phyloP scores from a whole-genome alignment of 345 rosid genomes.

The Eucalyptus cloeziana region DNA sequence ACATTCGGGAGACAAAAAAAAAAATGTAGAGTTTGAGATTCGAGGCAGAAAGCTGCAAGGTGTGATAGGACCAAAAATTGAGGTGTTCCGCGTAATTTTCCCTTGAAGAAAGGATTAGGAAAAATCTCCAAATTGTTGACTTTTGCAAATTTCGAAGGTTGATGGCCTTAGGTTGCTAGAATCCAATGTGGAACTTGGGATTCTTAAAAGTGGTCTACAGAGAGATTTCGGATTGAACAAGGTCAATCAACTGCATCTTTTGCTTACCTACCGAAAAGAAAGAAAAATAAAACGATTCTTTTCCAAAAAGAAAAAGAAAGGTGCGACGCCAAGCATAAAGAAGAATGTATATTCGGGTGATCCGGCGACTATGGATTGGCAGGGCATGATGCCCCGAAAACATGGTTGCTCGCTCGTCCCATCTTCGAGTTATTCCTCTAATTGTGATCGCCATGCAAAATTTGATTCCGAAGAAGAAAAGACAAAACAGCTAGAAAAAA shows the following conservation, averaged over 20 bases:
- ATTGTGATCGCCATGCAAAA: neutral
- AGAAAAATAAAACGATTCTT: neutral
- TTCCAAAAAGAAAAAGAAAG: neutral
- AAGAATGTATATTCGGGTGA: neutral
- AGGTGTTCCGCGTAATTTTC: neutral
- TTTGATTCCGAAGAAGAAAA: neutral
- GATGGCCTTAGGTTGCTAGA: neutral
- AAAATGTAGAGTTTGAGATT: neutral
- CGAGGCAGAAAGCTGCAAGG: neutral
- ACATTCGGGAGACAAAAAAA: no score
- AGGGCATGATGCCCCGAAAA: neutral
- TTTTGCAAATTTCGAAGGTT: neutral
- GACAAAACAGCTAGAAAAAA: neutral
- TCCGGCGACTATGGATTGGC: neutral
- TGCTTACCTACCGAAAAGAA: neutral
- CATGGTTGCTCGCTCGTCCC: neutral
- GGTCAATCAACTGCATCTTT: neutral
- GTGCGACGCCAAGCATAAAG: neutral
- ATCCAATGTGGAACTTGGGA: neutral
- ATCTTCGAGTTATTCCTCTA: neutral
- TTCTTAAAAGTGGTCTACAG: neutral
- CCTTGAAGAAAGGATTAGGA: neutral
- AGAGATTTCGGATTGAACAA: neutral
- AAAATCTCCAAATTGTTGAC: neutral
- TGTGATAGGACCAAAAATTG: neutral